Conservation (phyloP, 257 asterid species). For the Nicotiana benthamiana region DNA sequence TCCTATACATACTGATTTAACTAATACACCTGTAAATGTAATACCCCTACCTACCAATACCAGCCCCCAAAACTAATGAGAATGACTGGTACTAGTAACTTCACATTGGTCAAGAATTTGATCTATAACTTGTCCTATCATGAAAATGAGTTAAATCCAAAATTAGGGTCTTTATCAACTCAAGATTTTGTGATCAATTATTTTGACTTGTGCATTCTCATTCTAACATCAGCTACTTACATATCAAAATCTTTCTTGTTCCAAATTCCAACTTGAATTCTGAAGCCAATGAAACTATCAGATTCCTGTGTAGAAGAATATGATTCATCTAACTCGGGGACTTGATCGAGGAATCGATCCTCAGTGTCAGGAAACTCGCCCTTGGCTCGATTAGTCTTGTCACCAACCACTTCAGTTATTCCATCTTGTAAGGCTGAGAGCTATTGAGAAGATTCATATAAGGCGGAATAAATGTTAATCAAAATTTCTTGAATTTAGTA, state of each 20-base stretch:
- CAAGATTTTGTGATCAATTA: background rate
- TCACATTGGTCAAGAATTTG: background rate
- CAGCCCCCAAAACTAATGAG: background rate
- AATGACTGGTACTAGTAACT: background rate
- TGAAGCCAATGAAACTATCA: conserved; percentile 27
- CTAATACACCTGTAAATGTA: background rate
- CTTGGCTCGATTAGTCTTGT: conserved; percentile 75
- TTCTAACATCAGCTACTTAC: background rate
- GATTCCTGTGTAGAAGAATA: conserved; percentile 29
- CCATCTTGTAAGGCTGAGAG: conserved; percentile 90
- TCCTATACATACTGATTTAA: background rate
- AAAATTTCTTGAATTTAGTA: background rate
- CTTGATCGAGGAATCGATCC: conserved; percentile 61
- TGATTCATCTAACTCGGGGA: conserved; percentile 62
- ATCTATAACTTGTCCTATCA: background rate
- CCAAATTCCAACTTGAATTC: conserved; percentile 10
- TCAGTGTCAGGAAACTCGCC: conserved; percentile 72
- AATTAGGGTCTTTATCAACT: background rate
- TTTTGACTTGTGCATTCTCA: background rate
- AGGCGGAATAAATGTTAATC: background rate
- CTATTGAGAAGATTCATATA: conserved; percentile 22
- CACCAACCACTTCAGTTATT: conserved; percentile 60
- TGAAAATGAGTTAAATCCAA: background rate
- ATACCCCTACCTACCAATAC: background rate
- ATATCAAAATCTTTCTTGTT: background rate